phyloP scores from a whole-genome alignment of 140 eudicot species.

The Erigeron philadelphicus region DNA sequence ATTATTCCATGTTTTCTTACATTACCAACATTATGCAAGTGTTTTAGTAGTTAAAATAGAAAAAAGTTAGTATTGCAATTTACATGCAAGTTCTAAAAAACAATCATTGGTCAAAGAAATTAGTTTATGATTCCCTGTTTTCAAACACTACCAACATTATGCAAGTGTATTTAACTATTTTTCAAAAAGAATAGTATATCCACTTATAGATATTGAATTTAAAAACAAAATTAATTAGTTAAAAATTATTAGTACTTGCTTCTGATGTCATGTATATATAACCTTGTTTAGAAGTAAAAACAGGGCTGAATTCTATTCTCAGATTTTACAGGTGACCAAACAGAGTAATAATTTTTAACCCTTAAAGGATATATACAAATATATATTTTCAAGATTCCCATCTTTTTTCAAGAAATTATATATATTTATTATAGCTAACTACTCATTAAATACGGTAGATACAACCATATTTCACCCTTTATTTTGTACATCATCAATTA shows the following conservation, averaged over 20 bases:
- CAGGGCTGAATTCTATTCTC: conserved; percentile 35
- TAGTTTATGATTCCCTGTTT: too few species aligned
- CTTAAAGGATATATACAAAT: conserved; percentile 28
- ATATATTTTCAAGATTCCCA: conserved; percentile 32
- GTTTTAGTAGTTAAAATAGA: too few species aligned
- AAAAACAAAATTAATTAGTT: not conserved
- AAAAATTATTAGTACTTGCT: not conserved
- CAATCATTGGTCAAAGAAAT: too few species aligned
- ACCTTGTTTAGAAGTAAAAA: conserved; percentile 36
- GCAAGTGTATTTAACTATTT: too few species aligned
- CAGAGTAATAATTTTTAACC: conserved; percentile 33
- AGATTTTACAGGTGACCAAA: conserved; percentile 34
- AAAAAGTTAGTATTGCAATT: too few species aligned
- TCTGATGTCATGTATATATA: conserved; percentile 20
- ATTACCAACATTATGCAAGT: too few species aligned
- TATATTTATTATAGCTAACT: conserved; percentile 33
- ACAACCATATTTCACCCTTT: conserved; percentile 31
- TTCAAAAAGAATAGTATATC: not conserved
- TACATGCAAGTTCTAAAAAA: too few species aligned
- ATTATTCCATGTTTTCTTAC: too few species aligned
- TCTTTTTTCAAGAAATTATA: conserved; percentile 33
- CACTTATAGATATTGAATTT: not conserved
- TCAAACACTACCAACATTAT: too few species aligned
- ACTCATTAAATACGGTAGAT: conserved; percentile 39
- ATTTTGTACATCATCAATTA: conserved; percentile 20